Conservation (phyloP, 768 basidiomycete genomes). For the Agaricus sinodeliciosus region DNA sequence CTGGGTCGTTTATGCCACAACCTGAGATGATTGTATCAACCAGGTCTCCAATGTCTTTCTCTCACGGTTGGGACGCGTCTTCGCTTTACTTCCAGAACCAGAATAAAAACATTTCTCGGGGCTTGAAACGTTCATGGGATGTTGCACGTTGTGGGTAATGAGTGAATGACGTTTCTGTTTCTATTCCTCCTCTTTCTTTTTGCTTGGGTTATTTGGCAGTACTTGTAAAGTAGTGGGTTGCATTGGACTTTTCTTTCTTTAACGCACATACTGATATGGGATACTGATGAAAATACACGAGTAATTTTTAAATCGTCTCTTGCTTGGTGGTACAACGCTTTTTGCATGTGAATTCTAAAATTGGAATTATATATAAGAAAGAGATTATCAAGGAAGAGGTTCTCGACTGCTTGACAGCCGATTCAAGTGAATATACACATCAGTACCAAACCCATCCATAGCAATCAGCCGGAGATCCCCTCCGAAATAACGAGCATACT, state of each 20-base stretch:
- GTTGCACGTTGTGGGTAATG: not conserved
- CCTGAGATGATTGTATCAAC: not conserved
- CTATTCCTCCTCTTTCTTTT: not conserved
- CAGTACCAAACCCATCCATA: conserved; percentile 98
- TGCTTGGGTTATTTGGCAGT: conserved; percentile 4
- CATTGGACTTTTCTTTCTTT: not conserved
- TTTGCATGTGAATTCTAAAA: too few species aligned
- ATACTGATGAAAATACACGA: too few species aligned
- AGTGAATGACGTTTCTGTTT: not conserved
- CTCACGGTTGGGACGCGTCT: not conserved
- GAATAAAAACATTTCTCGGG: not conserved
- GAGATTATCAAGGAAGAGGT: conserved; percentile 51
- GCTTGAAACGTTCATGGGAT: conserved; percentile 6
- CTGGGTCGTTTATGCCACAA: not conserved
- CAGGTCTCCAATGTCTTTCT: not conserved
- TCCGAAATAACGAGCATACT: conserved; percentile 95
- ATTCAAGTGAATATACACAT: conserved; percentile 91
- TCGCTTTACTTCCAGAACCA: not conserved
- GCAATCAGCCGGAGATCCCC: conserved; percentile 90
- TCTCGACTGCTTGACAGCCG: conserved; percentile 77
- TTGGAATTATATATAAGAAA: conserved; percentile 35
- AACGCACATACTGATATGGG: conserved; percentile 1
- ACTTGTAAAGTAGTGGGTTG: not conserved
- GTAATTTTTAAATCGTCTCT: too few species aligned
- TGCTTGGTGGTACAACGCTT: too few species aligned